Percentiles rank a stretch among this genome's conserved stretches.
phyloP scores from a whole-genome alignment of 2,329 filamentous ascomycete species.

The Fusarium temperatum region DNA sequence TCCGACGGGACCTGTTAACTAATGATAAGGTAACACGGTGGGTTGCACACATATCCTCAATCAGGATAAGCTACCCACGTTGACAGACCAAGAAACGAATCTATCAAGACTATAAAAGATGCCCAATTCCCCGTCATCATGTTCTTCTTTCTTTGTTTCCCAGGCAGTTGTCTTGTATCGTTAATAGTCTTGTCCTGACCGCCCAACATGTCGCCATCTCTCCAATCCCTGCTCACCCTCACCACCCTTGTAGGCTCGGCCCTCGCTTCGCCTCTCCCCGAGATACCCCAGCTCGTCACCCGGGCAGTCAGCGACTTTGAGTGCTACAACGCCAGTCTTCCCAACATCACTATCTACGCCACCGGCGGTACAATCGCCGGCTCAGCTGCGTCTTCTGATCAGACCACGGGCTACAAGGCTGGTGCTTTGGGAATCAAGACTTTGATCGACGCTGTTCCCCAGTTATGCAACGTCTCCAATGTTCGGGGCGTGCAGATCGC shows the following conservation, averaged over 20 bases:
- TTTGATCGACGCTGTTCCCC: slow-evolving; percentile 62
- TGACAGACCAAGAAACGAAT: too few relatives aligned
- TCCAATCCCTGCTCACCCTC: slow-evolving; percentile 17
- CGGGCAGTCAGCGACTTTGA: slow-evolving; percentile 19
- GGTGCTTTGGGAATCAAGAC: slow-evolving; percentile 57
- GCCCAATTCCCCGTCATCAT: background rate
- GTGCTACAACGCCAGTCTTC: slow-evolving; percentile 47
- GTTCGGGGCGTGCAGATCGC: slow-evolving; percentile 61
- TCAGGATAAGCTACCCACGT: too few relatives aligned
- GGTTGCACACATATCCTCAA: background rate
- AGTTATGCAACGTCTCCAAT: slow-evolving; percentile 62
- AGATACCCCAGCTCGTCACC: slow-evolving; percentile 1
- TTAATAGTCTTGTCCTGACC: background rate
- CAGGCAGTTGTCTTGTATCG: background rate
- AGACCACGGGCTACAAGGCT: slow-evolving; percentile 54
- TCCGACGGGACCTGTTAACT: slow-evolving; percentile 11
- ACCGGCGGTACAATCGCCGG: slow-evolving; percentile 68
- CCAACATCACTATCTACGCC: slow-evolving; percentile 64
- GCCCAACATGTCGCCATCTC: slow-evolving; percentile 14
- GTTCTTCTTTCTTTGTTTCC: background rate
- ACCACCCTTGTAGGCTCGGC: slow-evolving; percentile 11
- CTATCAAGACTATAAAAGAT: slow-evolving; percentile 12
- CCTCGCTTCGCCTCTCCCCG: slow-evolving; percentile 23
- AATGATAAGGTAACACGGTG: slow-evolving; percentile 29
- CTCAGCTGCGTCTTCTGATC: slow-evolving; percentile 53